phyloP scores from a whole-genome alignment of 1,139 yeast species.

The Protomyces arabidopsidicola region DNA sequence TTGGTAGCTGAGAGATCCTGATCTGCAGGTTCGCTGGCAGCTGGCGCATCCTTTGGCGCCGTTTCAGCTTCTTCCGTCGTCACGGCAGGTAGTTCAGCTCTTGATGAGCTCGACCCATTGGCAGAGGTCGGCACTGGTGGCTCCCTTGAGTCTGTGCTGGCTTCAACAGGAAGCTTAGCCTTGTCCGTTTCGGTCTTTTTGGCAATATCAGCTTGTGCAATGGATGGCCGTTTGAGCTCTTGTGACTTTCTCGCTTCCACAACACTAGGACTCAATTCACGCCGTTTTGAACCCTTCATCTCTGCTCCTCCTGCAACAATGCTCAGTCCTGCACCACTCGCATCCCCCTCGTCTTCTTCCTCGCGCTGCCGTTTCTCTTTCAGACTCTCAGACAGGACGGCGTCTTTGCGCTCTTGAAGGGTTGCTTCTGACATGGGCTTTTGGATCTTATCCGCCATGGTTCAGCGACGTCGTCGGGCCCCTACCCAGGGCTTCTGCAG shows the following conservation, averaged over 20 bases:
- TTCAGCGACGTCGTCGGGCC: not conserved
- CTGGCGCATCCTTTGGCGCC: not conserved
- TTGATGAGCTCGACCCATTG: not conserved
- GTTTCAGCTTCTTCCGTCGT: not conserved
- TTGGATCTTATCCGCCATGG: conserved; percentile 4
- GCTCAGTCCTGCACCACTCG: not conserved
- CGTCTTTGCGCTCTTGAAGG: not conserved
- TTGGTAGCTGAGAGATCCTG: not conserved
- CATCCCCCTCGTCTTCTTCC: not conserved
- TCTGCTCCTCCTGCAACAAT: not conserved
- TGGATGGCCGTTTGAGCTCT: not conserved
- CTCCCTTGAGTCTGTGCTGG: not conserved
- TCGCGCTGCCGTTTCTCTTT: conserved; percentile 10
- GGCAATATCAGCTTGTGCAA: not conserved
- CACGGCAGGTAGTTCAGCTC: not conserved
- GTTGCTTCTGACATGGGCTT: conserved; percentile 1
- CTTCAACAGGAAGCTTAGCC: not conserved
- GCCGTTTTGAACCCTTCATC: not conserved
- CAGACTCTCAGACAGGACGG: not conserved
- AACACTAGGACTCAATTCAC: not conserved
- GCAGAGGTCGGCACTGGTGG: not conserved
- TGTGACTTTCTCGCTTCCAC: not conserved
- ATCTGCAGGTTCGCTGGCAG: not conserved
- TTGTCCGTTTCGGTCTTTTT: not conserved
- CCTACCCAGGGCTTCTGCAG: too few species aligned